Conservation (phyloP, 345 rosid species). For the Hibiscus trionum region DNA sequence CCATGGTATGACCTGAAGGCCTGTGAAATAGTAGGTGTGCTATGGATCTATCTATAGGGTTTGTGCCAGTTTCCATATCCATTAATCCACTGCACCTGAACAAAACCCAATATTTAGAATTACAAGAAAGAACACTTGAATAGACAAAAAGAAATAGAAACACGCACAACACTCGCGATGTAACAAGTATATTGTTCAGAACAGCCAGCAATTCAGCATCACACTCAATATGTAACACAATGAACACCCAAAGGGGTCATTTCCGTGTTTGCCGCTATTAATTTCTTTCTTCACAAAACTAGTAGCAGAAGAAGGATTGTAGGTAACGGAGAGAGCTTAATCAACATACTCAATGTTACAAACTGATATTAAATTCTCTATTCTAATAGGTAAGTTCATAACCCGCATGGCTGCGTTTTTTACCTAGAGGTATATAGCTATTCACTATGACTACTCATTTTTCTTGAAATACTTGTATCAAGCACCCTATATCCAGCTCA, state of each 20-base stretch:
- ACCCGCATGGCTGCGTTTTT: neutral
- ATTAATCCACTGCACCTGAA: constrained; percentile 57
- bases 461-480: neutral
- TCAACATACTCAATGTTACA: neutral
- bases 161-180: neutral
- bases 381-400: neutral
- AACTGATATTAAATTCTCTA: neutral
- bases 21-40: constrained; percentile 90
- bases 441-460: neutral
- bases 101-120: neutral
- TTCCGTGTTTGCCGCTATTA: neutral
- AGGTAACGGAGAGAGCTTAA: neutral
- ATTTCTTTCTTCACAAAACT: neutral
- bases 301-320: neutral
- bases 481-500: neutral
- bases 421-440: neutral
- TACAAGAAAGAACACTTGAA: neutral
- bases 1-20: constrained; percentile 41
- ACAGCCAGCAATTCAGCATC: neutral
- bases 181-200: neutral
- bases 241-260: neutral
- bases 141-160: neutral
- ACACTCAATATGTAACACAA: neutral
- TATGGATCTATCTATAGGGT: constrained; percentile 88
- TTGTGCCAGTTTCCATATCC: constrained; percentile 83